phyloP scores from a whole-genome alignment of 371 early-diverging fungal species.

The Syncephalastrum racemosum region DNA sequence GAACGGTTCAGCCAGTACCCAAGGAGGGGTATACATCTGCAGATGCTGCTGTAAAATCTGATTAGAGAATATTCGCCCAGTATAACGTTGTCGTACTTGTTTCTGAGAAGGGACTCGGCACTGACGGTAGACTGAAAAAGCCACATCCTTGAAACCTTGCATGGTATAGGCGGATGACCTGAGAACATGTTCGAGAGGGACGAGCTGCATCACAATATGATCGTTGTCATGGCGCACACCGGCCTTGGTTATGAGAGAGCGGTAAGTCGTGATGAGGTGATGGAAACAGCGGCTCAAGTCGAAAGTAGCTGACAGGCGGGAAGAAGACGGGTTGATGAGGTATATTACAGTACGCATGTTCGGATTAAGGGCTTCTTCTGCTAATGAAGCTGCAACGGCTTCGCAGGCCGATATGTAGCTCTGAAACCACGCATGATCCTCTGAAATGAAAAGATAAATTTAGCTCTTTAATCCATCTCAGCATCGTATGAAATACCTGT shows the following conservation, averaged over 20 bases:
- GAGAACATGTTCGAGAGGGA: slow-evolving; percentile 57
- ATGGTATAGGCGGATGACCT: slow-evolving; percentile 45
- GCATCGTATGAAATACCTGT: slow-evolving; percentile 26
- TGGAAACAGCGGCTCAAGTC: slow-evolving; percentile 58
- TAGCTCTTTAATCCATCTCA: neutral
- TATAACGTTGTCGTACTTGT: no score
- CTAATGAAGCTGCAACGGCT: slow-evolving; percentile 28
- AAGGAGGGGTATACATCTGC: slow-evolving; percentile 49
- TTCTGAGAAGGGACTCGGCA: slow-evolving; percentile 27
- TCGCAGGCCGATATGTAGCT: slow-evolving; percentile 54
- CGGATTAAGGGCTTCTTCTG: no score
- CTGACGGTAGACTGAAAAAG: slow-evolving; percentile 62
- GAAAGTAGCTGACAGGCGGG: slow-evolving; percentile 49
- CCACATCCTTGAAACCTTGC: slow-evolving; percentile 59
- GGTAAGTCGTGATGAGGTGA: slow-evolving; percentile 8
- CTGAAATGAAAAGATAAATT: neutral
- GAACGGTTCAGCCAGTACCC: slow-evolving; percentile 44
- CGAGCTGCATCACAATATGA: slow-evolving; percentile 41
- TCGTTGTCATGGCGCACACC: slow-evolving; percentile 15
- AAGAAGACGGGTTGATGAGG: slow-evolving; percentile 52
- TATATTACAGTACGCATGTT: slow-evolving; percentile 53
- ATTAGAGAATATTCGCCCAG: no score
- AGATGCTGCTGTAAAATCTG: no score
- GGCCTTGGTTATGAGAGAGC: slow-evolving; percentile 10
- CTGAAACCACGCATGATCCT: slow-evolving; percentile 7